Base-by-base conservation (phyloP, 352 stramenopile genomes). In the Pythium apleroticum region DNA sequence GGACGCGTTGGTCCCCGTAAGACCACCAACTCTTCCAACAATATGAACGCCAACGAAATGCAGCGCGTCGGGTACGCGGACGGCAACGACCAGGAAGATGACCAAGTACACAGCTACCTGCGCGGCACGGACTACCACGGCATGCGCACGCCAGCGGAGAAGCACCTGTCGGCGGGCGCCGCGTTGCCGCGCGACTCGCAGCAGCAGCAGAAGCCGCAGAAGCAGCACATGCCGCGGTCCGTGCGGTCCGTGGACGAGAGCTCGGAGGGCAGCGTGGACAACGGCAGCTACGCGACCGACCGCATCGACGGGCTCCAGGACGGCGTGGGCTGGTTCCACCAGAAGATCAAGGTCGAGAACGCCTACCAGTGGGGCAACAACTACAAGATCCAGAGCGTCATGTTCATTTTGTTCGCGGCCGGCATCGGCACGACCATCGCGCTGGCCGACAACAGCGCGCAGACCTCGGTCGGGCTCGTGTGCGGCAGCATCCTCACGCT, bases 311-410 rank as follows among this genome's bases (percentile, higher is more conserved):
- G 71, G 2, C 60, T 66, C 0, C 69, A 72, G 52, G 84, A 93
- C 66, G 84, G 82, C 25, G 74, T 87, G 41, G 86, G 86, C 56
- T 94, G 86, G 86, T 94, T 94, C 73, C 86, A 94, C 65, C 80
- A 78, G 48, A 95, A 95, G 68, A 93, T 93, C 60, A 91, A 89
- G 57, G 76, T 93, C 49, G 86, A 91, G 61, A 91, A 87, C 68
- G 79, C 86, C 15, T 88, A 91, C 60, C 83, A 93, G 54, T 93
- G 85, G 83, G 82, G 77, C 55, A 93, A 95, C 77, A 95, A 95
- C 74, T 92, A 91, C 81, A 90, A 91, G 67, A 92, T 95, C 61
- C 86, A 95, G 73, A 63, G 71, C 31, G 52, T 74, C 39, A 93
- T 95, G 84, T 88, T 93, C 56, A 66, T 92, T 28, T 65, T 86